Evolutionary conservation across 2,329 filamentous ascomycete genomes (phyloP).

Genomic region (Colletotrichum sansevieriae): DNA sequence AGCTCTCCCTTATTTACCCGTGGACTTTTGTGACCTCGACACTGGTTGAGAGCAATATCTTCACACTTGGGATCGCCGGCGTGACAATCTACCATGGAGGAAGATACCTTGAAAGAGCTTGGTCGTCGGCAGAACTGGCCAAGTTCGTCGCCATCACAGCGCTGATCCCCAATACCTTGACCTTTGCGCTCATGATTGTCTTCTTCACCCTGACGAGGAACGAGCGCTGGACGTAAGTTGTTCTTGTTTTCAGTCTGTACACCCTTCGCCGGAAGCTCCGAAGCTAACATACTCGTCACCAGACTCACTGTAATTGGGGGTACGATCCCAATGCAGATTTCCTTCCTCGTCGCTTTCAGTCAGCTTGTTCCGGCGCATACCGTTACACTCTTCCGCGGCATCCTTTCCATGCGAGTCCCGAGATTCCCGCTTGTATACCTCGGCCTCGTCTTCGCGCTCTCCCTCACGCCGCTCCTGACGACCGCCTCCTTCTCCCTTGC

Average conservation of each 20-base stretch:
- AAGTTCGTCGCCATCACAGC: constrained; percentile 87
- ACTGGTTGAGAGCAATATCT: constrained; percentile 92
- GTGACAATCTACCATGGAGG: constrained; percentile 91
- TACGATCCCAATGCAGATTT: constrained; percentile 88
- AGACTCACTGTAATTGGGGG: constrained; percentile 88
- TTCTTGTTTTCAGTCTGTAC: neutral
- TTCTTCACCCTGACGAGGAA: constrained; percentile 78
- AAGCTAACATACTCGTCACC: constrained; percentile 44
- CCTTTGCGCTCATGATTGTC: constrained; percentile 79
- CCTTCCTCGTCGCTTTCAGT: constrained; percentile 96
- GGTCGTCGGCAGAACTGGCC: constrained; percentile 91
- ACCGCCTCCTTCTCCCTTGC: constrained; percentile 84
- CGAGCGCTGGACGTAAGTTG: constrained; percentile 76
- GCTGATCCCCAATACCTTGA: constrained; percentile 83
- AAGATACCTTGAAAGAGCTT: constrained; percentile 94
- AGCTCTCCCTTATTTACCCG: constrained; percentile 86
- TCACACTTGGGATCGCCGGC: constrained; percentile 83
- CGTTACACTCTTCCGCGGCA: constrained; percentile 89
- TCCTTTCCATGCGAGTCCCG: constrained; percentile 88
- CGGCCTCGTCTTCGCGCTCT: constrained; percentile 76
- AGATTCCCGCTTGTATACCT: constrained; percentile 80
- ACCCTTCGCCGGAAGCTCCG: neutral
- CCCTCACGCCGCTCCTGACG: constrained; percentile 69
- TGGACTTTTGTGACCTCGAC: constrained; percentile 92
- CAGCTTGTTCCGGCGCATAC: constrained; percentile 98